phyloP scores from a whole-genome alignment of 1,139 yeast genomes.

The Yarrowia galli region DNA sequence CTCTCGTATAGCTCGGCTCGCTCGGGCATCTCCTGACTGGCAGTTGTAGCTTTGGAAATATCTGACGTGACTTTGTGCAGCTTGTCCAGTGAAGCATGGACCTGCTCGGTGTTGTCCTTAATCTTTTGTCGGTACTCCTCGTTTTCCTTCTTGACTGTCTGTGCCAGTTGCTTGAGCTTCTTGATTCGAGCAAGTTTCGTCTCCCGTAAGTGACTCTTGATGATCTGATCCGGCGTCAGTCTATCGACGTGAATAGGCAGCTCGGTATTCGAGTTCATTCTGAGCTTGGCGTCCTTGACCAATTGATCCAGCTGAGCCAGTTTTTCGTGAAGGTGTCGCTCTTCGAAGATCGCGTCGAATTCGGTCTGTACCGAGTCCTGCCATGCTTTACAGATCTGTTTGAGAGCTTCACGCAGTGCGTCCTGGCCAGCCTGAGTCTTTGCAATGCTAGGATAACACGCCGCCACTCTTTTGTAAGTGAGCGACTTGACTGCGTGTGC shows the following conservation, averaged over 20 bases:
- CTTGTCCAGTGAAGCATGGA: slow-evolving; percentile 14
- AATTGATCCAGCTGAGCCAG: slow-evolving; percentile 72
- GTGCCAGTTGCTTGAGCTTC: slow-evolving; percentile 44
- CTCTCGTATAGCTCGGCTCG: slow-evolving; percentile 15
- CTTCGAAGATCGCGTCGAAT: slow-evolving; percentile 69
- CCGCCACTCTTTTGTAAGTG: slow-evolving; percentile 63
- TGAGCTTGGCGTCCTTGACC: slow-evolving; percentile 59
- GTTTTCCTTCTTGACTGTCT: slow-evolving; percentile 37
- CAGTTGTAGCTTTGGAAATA: slow-evolving; percentile 3
- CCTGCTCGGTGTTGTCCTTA: slow-evolving; percentile 15
- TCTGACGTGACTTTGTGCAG: slow-evolving; percentile 25
- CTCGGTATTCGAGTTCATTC: slow-evolving; percentile 46
- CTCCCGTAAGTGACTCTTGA: slow-evolving; percentile 47
- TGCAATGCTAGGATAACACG: slow-evolving; percentile 72
- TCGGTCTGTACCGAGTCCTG: slow-evolving; percentile 63
- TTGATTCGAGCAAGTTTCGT: slow-evolving; percentile 45
- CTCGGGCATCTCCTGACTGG: slow-evolving; percentile 18
- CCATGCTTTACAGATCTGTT: slow-evolving; percentile 71
- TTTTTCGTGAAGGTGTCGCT: slow-evolving; percentile 64
- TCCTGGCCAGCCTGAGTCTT: slow-evolving; percentile 59
- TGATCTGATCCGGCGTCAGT: slow-evolving; percentile 48
- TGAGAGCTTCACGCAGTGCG: slow-evolving; percentile 63
- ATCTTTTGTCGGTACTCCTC: not conserved
- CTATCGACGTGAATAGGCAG: slow-evolving; percentile 47
- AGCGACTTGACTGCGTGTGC: slow-evolving; percentile 70